These are phyloP conservation scores for Globisporangium viniferum DNA, from an alignment of 352 stramenopile genomes.

Conservation along the genomic window DNA sequence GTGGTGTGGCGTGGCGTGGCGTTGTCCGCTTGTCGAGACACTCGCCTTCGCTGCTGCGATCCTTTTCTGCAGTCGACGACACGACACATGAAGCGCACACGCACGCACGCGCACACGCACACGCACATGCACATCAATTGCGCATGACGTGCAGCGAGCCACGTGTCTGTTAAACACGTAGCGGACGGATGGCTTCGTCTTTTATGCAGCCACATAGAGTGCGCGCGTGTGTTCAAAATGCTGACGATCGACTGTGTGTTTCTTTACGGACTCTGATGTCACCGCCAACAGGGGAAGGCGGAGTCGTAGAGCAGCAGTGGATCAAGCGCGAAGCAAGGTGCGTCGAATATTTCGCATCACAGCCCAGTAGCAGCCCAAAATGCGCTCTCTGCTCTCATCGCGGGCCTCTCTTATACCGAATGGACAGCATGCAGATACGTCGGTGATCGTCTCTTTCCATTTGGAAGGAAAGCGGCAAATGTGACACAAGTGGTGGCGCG, in stretches of 20 bases:
- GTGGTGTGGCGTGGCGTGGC: not conserved
- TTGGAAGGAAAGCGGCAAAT: conserved; percentile 4
- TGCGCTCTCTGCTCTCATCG: not conserved
- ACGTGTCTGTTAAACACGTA: not conserved
- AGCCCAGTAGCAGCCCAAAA: not conserved
- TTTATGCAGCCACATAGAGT: not conserved
- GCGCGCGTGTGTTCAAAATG: too few species aligned
- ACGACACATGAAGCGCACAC: not conserved
- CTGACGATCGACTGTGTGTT: conserved; percentile 5
- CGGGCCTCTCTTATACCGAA: not conserved
- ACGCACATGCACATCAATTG: not conserved
- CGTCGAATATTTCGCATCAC: not conserved
- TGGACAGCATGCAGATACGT: not conserved
- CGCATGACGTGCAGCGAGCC: not conserved
- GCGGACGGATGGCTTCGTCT: not conserved
- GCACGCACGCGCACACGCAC: not conserved
- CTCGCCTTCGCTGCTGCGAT: not conserved
- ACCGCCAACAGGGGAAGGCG: conserved; percentile 56
- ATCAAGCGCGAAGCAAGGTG: conserved; percentile 69
- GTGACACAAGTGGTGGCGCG: not conserved
- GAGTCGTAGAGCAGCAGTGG: conserved; percentile 52
- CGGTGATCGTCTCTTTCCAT: not conserved
- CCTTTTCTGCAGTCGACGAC: not conserved
- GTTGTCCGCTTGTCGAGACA: not conserved
- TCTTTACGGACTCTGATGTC: conserved; percentile 10